A percentile compares a stretch with the other conserved stretches of the same genome.
Conservation (phyloP, 306 rosid species). For the Sphenostylis stenocarpa region DNA sequence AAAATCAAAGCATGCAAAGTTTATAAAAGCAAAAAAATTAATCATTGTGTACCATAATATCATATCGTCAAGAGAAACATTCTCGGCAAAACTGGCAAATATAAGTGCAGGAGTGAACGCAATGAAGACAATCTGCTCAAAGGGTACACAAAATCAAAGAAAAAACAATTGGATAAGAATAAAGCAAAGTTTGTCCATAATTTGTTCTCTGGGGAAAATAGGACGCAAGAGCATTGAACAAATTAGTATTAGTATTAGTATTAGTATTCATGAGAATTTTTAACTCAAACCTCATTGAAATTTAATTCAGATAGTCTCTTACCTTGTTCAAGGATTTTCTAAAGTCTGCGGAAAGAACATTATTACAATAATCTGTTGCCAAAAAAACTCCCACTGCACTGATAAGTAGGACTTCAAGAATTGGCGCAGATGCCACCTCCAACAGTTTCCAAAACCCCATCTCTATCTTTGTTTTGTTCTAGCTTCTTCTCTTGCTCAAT, state of each 20-base stretch:
- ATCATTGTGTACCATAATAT: conserved; percentile 62
- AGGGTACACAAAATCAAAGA: background rate
- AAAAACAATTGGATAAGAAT: background rate
- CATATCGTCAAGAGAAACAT: conserved; percentile 73
- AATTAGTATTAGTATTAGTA: background rate
- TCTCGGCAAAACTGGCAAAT: conserved; percentile 67
- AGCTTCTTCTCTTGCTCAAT: background rate
- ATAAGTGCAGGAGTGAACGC: conserved; percentile 82
- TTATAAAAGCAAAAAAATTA: background rate
- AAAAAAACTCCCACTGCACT: conserved; percentile 71
- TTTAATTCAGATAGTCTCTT: background rate
- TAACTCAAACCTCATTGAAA: background rate
- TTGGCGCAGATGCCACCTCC: conserved; percentile 73
- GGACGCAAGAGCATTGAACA: background rate
- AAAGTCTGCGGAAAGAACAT: conserved; percentile 65
- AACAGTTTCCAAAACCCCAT: conserved; percentile 70
- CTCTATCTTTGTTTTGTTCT: background rate
- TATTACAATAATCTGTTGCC: conserved; percentile 52
- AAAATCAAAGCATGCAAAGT: background rate
- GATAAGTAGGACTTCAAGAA: conserved; percentile 70
- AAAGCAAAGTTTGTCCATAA: background rate
- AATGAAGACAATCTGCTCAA: conserved; percentile 71
- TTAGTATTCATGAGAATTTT: background rate
- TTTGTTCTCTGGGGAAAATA: background rate
- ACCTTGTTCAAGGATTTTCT: conserved; percentile 78